phyloP scores from a whole-genome alignment of 345 rosid genomes.

The Acer negundo region DNA sequence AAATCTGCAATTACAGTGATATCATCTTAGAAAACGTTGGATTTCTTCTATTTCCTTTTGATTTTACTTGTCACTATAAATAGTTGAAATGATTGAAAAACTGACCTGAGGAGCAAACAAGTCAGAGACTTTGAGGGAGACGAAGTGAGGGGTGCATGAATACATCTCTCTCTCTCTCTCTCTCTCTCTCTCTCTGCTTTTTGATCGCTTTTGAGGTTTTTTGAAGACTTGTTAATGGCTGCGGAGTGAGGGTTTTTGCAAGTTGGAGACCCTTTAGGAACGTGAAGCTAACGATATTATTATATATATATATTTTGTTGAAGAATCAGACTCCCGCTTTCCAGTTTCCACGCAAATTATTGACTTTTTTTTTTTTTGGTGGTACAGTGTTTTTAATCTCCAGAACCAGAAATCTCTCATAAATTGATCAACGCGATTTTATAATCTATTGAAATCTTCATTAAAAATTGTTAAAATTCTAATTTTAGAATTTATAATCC shows the following conservation, averaged over 20 bases:
- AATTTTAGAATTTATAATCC: no score
- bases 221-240: not conserved
- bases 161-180: slow-evolving; percentile 28
- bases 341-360: not conserved
- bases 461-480: no score
- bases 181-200: not conserved
- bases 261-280: not conserved
- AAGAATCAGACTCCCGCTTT: not conserved
- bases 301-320: not conserved
- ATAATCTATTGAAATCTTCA: no score
- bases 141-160: slow-evolving; percentile 35
- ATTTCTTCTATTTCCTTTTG: not conserved
- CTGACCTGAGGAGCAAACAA: slow-evolving; percentile 40
- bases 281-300: not conserved
- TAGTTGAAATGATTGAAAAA: not conserved
- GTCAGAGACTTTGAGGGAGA: slow-evolving; percentile 39
- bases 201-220: no score
- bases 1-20: slow-evolving; percentile 26
- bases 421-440: not conserved
- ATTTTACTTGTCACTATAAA: not conserved
- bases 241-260: not conserved
- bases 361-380: not conserved
- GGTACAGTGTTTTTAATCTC: no score
- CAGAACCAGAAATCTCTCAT: no score
- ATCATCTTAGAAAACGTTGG: no score